Base-by-base conservation (phyloP, 2,329 filamentous ascomycete species). In the Hypoxylon sp. region DNA sequence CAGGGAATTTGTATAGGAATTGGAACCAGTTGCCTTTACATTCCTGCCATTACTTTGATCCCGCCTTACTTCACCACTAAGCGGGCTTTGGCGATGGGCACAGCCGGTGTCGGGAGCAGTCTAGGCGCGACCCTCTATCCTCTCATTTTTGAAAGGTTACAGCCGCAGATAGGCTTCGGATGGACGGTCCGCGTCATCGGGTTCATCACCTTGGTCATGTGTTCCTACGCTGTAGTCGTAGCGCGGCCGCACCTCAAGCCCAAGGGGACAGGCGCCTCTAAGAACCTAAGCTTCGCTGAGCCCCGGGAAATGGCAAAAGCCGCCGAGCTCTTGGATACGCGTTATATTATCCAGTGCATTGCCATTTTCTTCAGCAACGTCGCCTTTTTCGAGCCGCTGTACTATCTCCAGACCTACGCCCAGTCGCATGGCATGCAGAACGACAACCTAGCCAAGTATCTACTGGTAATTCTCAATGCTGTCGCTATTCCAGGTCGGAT, bases 1-100 rank as follows among this genome's bases (percentile, higher is more conserved):
- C 55, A 58, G 44, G 55, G 55, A 27, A 21, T 58, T 5, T 58
- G 44, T 7, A 32, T 39, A 24, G 55, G 55, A 19, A 58, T 58
- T 35, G 55, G 44, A 7, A 50, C 44, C n/a, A 46, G 44, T 6
- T 48, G 44, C 13, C 55, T 58, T 2, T 58, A 48, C 15, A 48
- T 48, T 21, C 55, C 55, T 15, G 32, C 55, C 7, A 58, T 58
- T 31, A 48, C 55, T 5, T n/a, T 50, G 31, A 44, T 58, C 24
- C 44, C 44, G n/a, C 39, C 44, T 11, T 58, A 50, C 6, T 58
- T 58, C 46, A 58, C 31, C 31, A 58, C 55, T 10, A 58, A 31
- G 24, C 44, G 55, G 2, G 55, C 44, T 6, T 8, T 58, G 6
- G 55, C 55, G 5, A 48, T 58, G 46, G 55, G 55, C 7, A 39